Evolutionary conservation across 116 monocot species (phyloP).

Genomic region (Posidonia oceanica): DNA sequence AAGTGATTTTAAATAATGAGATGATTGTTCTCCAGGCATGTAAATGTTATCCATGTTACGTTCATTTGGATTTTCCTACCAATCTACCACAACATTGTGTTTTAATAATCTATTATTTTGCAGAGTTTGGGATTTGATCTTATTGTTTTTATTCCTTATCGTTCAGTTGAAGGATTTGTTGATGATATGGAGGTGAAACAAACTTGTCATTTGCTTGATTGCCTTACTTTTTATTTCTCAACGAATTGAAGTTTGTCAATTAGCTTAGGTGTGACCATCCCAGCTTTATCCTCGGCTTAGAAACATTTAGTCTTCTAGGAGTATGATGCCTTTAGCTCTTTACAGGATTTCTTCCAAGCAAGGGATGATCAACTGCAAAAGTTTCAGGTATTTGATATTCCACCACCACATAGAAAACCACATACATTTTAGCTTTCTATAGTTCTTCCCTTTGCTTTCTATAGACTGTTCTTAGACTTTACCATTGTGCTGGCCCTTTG

Average conservation of each 20-base stretch:
- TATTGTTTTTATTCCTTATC: slow-evolving; percentile 89
- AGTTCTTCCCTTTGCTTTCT: background rate
- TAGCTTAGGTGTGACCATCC: background rate
- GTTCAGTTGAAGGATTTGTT: slow-evolving; percentile 77
- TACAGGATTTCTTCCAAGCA: slow-evolving; percentile 49
- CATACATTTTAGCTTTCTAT: background rate
- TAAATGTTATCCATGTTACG: background rate
- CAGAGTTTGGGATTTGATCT: slow-evolving; percentile 93
- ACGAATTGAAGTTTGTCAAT: background rate
- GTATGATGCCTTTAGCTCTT: slow-evolving; percentile 4
- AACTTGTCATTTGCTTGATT: background rate
- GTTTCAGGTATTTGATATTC: slow-evolving; percentile 37
- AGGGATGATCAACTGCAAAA: slow-evolving; percentile 34
- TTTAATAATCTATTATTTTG: slow-evolving; percentile 4
- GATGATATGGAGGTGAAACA: slow-evolving; percentile 62
- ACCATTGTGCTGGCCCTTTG: background rate
- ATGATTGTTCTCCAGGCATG: slow-evolving; percentile 83
- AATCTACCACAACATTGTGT: slow-evolving; percentile 1
- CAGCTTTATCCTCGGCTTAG: background rate
- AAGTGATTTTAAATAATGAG: slow-evolving; percentile 93
- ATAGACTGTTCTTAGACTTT: background rate
- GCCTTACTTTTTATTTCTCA: too few species aligned
- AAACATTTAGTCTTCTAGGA: background rate
- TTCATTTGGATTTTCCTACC: background rate
- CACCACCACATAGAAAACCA: background rate